Evolutionary conservation across 1,139 yeast species (phyloP), one percentile per base, ranked within the genome.

Genomic region (Taiozyma sp.): DNA sequence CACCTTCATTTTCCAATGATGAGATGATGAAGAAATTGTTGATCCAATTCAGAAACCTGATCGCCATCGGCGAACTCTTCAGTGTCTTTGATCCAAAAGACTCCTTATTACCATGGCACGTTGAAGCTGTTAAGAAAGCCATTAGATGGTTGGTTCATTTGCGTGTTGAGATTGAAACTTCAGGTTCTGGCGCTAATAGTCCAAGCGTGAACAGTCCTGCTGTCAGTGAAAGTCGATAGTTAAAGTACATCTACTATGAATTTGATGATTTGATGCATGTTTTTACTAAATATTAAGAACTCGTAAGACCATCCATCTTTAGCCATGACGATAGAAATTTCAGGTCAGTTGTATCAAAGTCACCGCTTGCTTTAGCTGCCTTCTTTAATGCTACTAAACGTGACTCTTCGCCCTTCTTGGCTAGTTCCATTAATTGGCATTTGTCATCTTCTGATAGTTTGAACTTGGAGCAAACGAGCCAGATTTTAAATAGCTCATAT

Each of bases 31-130:
- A 75, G 56, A 74, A 78, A 13, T 64, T 89, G 3, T 68, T 90
- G 56, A 67, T 69, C 30, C 96, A 90, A 57, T 88, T 83, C 67
- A 78, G 88, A 59, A 80, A 82, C 49, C 64, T 88, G 54, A 81
- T 85, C 1, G 75, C 81, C 1, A 56, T 71, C 44, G 70, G 74
- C 26, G 67, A 72, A 3, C 62, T 74, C 56, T 67, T 72, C 40
- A 77, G 78, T 1, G 71, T 73, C 19, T 66, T 72, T 14, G 66
- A 65, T 28, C 65, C 67, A 2, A 61, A 61, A 14, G 62, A 69
- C 32, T 68, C 75, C 0, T 69, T 75, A 41, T 71, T 84, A 2
- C 97, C 97, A n/a, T 87, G 95, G 89, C 96, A 89, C 66, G 76
- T 88, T 32, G 71, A 80, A 32, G 88, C 96, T 0, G 96, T 88